Evolutionary conservation across 148 eudicot species (phyloP).

Genomic region (Silene latifolia): DNA sequence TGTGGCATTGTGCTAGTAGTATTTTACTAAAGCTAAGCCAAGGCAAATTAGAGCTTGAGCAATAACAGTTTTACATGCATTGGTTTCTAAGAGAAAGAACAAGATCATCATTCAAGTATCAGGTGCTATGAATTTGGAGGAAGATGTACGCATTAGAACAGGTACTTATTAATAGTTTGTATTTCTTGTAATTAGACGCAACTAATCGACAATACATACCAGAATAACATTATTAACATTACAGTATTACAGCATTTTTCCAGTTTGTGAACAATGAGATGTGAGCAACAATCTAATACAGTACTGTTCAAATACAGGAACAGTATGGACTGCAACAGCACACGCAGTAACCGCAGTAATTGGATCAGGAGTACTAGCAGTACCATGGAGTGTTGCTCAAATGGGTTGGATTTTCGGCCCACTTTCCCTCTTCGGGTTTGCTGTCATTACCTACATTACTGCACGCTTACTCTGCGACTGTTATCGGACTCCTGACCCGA

Average conservation of each 20-base stretch:
- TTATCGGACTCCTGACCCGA: constrained; percentile 34
- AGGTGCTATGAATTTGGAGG: constrained; percentile 15
- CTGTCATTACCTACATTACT: constrained; percentile 28
- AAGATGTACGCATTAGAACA: constrained; percentile 25
- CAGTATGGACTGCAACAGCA: constrained; percentile 34
- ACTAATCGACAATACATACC: no score
- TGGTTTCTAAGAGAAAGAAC: not conserved
- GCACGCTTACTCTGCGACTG: constrained; percentile 33
- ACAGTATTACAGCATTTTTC: no score
- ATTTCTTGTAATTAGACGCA: no score
- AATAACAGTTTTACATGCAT: not conserved
- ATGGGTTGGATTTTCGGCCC: constrained; percentile 41
- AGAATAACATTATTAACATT: no score
- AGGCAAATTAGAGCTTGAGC: not conserved
- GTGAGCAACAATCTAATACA: no score
- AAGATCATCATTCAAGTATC: not conserved
- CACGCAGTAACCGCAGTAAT: constrained; percentile 39
- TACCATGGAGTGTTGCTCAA: constrained; percentile 44
- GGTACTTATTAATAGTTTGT: no score
- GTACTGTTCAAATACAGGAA: constrained; percentile 15
- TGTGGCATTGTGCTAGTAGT: not conserved
- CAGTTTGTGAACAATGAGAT: no score
- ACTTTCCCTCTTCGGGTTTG: constrained; percentile 26
- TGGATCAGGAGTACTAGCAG: constrained; percentile 38
- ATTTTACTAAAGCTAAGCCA: no score